These are phyloP conservation scores for Nectriaceae sp. DNA, from an alignment of 2,329 filamentous ascomycete genomes.

Conservation along the genomic window DNA sequence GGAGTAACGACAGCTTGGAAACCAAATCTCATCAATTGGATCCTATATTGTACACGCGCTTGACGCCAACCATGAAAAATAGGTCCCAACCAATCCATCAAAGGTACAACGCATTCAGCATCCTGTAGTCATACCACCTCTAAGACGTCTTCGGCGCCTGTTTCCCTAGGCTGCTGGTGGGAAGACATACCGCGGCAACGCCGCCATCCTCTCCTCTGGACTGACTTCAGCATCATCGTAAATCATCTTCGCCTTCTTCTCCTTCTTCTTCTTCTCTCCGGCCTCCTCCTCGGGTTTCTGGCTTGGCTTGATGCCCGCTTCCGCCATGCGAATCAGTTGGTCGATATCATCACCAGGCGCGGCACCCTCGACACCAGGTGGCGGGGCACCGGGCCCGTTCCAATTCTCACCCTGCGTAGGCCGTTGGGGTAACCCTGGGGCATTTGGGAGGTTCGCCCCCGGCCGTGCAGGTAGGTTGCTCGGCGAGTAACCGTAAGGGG, in stretches of 20 bases:
- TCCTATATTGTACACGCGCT: slow-evolving; percentile 27
- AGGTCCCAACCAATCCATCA: slow-evolving; percentile 13
- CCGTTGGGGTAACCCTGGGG: slow-evolving; percentile 47
- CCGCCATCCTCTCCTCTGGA: slow-evolving; percentile 87
- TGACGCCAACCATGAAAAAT: slow-evolving; percentile 30
- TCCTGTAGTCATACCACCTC: background rate
- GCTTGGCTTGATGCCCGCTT: slow-evolving; percentile 57
- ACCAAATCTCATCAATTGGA: too few relatives aligned
- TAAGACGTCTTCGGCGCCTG: slow-evolving; percentile 8
- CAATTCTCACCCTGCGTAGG: slow-evolving; percentile 39
- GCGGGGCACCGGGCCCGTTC: slow-evolving; percentile 22
- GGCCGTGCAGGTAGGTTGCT: slow-evolving; percentile 50
- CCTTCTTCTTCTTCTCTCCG: slow-evolving; percentile 64
- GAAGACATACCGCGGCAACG: slow-evolving; percentile 74
- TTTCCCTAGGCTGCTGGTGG: slow-evolving; percentile 29
- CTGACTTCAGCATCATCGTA: slow-evolving; percentile 80
- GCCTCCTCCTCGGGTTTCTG: slow-evolving; percentile 59
- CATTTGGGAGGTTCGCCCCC: slow-evolving; percentile 38
- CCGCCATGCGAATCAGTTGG: slow-evolving; percentile 64
- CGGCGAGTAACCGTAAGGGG: slow-evolving; percentile 37
- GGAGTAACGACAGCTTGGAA: too few relatives aligned
- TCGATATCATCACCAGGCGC: slow-evolving; percentile 62
- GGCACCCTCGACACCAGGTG: slow-evolving; percentile 19
- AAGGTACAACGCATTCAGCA: background rate
- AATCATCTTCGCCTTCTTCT: slow-evolving; percentile 70